Base-by-base conservation (phyloP, 805 yeast species). In the Metschnikowia proteae region DNA sequence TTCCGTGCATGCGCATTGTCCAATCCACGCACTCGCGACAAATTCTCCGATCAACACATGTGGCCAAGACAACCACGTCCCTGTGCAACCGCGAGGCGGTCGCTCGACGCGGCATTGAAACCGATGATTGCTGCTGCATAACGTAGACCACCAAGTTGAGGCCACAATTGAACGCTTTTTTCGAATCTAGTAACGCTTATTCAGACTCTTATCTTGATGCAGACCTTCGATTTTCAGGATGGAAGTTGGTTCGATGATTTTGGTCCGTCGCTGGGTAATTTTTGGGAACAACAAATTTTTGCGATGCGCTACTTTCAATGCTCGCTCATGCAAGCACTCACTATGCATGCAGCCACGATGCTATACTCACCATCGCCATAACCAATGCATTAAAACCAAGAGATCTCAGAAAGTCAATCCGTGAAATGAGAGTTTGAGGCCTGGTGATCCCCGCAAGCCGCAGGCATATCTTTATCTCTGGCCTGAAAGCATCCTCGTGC, bases 241-340 rank as follows among this genome's bases (percentile, higher is more conserved):
- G 30, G 30, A 26, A 11, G 22, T 26, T 25, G 40, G 8, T 1
- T 30, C 39, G n/a, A 37, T 37, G 9, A 11, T 3, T 13, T 17
- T 7, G 27, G 13, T 23, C 13, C 27, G 6, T 7, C 5, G 10
- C 5, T 3, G 10, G 10, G 22, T 22, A 5, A 7, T 7, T 9
- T 6, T 29, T 39, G 5, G 9, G 3, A 17, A 6, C 17, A 5
- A n/a, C 17, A 9, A 40, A 40, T 11, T 30, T 40, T 40, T 40
- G 43, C 34, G 36, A 40, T 40, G 36, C 36, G 35, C 43, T n/a
- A 40, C 43, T 39, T 22, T 29, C 43, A 11, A 39, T 30, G 43
- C 23, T 29, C 43, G 43, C 34, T 10, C 43, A 29, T 29, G 43
- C 28, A 39, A 37, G 22, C 22, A 26, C 29, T 26, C 7, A n/a